A percentile compares a stretch with the other conserved stretches of the same genome.
Evolutionary conservation across 805 yeast genomes (phyloP).

Genomic region (Kuraishia molischiana): DNA sequence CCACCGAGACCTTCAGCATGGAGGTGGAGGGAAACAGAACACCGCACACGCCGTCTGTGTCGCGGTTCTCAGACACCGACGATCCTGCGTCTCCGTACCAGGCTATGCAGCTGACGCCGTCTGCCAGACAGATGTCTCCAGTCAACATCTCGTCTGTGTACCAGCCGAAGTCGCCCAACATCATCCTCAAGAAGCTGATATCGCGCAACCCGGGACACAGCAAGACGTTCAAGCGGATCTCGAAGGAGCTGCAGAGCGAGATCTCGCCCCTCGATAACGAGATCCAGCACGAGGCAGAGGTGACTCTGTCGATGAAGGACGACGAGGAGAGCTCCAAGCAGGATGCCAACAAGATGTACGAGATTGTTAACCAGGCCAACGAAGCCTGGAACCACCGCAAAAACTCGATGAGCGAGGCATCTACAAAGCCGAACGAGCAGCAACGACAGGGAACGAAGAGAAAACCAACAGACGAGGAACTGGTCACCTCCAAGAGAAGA

Average conservation of each 20-base stretch:
- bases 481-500: not conserved
- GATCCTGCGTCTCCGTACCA: not conserved
- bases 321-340: slow-evolving; percentile 15
- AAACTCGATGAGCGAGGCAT: not conserved
- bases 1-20: not conserved
- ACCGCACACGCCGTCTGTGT: not conserved
- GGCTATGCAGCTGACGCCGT: not conserved
- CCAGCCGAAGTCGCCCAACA: slow-evolving; percentile 7
- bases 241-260: slow-evolving; percentile 22
- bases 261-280: slow-evolving; percentile 23
- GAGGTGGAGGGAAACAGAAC: not conserved
- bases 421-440: not conserved
- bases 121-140: not conserved
- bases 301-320: slow-evolving; percentile 20
- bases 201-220: slow-evolving; percentile 19
- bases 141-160: not conserved
- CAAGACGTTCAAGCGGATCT: slow-evolving; percentile 23
- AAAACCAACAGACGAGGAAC: not conserved
- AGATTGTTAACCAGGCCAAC: slow-evolving; percentile 23
- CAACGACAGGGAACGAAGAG: not conserved
- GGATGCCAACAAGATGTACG: slow-evolving; percentile 18
- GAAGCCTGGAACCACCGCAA: slow-evolving; percentile 23
- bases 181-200: slow-evolving; percentile 20
- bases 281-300: slow-evolving; percentile 22
- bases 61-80: not conserved